These are phyloP conservation scores for Fagus sylvatica DNA, from an alignment of 306 rosid species.

Conservation along the genomic window DNA sequence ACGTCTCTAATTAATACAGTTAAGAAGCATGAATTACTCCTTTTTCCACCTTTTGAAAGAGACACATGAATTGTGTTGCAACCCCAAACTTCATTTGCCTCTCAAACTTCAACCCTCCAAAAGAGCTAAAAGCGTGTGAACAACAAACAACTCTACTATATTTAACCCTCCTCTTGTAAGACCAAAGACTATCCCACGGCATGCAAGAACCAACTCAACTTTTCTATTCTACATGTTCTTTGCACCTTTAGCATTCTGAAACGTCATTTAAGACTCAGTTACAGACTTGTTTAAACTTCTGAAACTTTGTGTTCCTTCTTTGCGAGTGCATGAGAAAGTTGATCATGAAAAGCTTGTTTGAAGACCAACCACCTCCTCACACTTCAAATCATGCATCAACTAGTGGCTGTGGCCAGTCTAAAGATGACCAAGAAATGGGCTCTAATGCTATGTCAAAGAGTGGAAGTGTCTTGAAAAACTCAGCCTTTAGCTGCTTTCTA, in stretches of 20 bases:
- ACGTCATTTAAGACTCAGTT: constrained; percentile 21
- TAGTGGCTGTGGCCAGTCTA: constrained; percentile 28
- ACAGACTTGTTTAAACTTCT: constrained; percentile 8
- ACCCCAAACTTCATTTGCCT: neutral
- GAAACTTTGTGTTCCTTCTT: constrained; percentile 18
- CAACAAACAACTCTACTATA: constrained; percentile 36
- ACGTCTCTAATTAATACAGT: constrained; percentile 37
- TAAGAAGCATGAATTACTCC: constrained; percentile 39
- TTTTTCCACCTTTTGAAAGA: constrained; percentile 19
- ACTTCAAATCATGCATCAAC: constrained; percentile 47
- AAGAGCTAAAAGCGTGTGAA: constrained; percentile 35
- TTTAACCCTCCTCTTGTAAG: constrained; percentile 29
- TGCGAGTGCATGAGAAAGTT: constrained; percentile 6
- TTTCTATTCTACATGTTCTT: constrained; percentile 35
- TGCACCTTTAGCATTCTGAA: constrained; percentile 24
- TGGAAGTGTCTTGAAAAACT: constrained; percentile 26
- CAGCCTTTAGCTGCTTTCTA: constrained; percentile 17
- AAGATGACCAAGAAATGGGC: constrained; percentile 54
- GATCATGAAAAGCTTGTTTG: constrained; percentile 48
- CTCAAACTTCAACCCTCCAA: constrained; percentile 9
- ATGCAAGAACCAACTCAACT: constrained; percentile 21
- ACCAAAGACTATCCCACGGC: constrained; percentile 30
- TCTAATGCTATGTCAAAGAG: constrained; percentile 31
- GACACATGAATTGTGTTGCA: constrained; percentile 58
- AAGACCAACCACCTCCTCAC: constrained; percentile 42